Conservation (phyloP, 225 moss, liverwort and hornwort genomes). For the Polytrichum formosum region DNA sequence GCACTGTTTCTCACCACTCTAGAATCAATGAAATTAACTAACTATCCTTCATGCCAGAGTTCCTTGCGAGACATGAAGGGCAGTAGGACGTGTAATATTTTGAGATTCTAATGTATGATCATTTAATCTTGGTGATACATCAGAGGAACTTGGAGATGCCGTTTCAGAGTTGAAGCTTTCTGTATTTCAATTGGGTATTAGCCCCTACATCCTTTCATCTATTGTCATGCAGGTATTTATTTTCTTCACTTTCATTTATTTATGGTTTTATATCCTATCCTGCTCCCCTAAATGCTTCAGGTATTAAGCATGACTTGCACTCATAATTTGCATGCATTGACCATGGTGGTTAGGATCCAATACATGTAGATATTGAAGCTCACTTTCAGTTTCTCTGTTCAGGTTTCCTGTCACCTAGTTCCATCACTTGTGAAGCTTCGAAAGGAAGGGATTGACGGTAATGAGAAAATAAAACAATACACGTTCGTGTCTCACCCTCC, state of each 20-base stretch:
- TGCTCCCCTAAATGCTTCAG: no score
- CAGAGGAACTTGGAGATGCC: slow-evolving; percentile 96
- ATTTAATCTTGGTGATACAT: neutral
- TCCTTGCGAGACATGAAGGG: no score
- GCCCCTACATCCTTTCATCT: slow-evolving; percentile 94
- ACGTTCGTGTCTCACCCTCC: slow-evolving; percentile 47
- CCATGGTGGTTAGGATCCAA: no score
- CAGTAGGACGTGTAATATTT: no score
- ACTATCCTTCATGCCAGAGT: no score
- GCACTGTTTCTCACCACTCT: no score
- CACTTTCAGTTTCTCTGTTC: slow-evolving; percentile 14
- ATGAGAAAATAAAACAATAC: slow-evolving; percentile 92
- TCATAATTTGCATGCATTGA: no score
- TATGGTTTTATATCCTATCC: neutral
- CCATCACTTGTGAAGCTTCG: slow-evolving; percentile 85
- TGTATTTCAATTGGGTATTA: slow-evolving; percentile 94
- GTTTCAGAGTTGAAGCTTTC: slow-evolving; percentile 92
- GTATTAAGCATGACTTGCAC: no score
- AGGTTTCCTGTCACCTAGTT: slow-evolving; percentile 85
- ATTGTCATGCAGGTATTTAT: slow-evolving; percentile 90
- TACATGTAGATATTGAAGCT: neutral
- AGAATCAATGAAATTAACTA: no score
- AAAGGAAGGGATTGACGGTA: slow-evolving; percentile 96
- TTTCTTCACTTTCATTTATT: neutral
- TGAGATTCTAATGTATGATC: no score